Conservation (phyloP, 73 alveolate genomes). For the Paramecium biaurelia region DNA sequence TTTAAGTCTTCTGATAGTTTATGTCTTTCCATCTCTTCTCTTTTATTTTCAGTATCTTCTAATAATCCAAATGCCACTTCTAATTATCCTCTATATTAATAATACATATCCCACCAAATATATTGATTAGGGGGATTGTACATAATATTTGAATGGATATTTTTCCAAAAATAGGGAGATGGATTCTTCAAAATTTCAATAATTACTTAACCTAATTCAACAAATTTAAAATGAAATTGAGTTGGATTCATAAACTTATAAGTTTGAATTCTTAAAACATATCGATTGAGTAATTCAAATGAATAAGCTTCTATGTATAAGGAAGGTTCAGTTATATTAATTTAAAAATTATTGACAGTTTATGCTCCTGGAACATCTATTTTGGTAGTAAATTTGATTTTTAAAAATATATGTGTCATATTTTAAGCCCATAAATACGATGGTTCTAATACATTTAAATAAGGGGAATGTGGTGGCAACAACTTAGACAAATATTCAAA, state of each 20-base stretch:
- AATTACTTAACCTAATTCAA: slow-evolving; percentile 38
- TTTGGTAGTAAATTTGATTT: slow-evolving; percentile 43
- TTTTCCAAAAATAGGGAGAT: slow-evolving; percentile 62
- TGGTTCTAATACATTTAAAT: slow-evolving; percentile 50
- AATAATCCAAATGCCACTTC: slow-evolving; percentile 60
- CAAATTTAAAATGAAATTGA: background rate
- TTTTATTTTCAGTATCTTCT: slow-evolving; percentile 59
- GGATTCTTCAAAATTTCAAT: slow-evolving; percentile 54
- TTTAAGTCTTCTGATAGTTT: slow-evolving; percentile 11
- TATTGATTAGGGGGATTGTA: slow-evolving; percentile 55
- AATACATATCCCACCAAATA: slow-evolving; percentile 63
- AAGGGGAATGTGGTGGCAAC: slow-evolving; percentile 50
- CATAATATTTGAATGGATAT: slow-evolving; percentile 45
- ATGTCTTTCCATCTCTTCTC: slow-evolving; percentile 46
- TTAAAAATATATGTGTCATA: slow-evolving; percentile 54
- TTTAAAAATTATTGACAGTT: background rate
- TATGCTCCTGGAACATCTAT: slow-evolving; percentile 52
- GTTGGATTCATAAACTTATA: slow-evolving; percentile 59
- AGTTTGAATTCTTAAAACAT: slow-evolving; percentile 26
- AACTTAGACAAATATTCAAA: background rate
- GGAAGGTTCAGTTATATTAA: background rate
- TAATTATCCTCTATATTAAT: slow-evolving; percentile 49
- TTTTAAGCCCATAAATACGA: slow-evolving; percentile 57
- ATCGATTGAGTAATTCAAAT: background rate
- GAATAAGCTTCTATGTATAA: slow-evolving; percentile 6